Conservation (phyloP, 2,329 filamentous ascomycete species). For the Lithohypha guttulata region DNA sequence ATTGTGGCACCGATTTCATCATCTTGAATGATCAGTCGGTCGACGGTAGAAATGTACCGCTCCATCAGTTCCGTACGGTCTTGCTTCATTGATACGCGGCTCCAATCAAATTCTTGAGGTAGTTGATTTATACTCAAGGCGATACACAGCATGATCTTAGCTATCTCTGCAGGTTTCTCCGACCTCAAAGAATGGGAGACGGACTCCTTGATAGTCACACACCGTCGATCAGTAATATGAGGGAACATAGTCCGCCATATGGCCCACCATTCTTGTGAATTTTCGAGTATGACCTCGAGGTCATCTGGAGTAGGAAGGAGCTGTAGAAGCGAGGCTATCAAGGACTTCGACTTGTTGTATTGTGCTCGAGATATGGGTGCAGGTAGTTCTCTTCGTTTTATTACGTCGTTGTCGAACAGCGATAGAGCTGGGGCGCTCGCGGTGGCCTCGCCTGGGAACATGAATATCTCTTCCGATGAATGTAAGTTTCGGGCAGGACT, state of each 20-base stretch:
- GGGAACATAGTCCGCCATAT: conserved; percentile 28
- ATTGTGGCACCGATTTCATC: conserved; percentile 42
- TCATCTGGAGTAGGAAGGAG: conserved; percentile 28
- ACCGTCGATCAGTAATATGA: conserved; percentile 23
- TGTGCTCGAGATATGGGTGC: conserved; percentile 21
- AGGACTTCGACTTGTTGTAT: conserved; percentile 22
- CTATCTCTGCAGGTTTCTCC: conserved; percentile 29
- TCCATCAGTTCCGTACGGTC: conserved; percentile 36
- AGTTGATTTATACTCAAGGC: conserved; percentile 35
- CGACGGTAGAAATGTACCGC: conserved; percentile 36
- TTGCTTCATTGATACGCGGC: conserved; percentile 28
- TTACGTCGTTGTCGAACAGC: conserved; percentile 30
- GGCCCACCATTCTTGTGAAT: conserved; percentile 25
- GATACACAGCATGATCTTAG: conserved; percentile 36
- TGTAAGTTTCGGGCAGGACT: conserved; percentile 13
- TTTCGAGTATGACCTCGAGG: conserved; percentile 25
- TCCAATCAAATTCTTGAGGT: conserved; percentile 30
- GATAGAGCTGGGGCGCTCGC: conserved; percentile 28
- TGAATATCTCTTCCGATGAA: conserved; percentile 14
- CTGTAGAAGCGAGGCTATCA: conserved; percentile 23
- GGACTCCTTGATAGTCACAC: conserved; percentile 25
- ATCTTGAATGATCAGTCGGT: conserved; percentile 38
- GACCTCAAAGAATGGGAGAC: conserved; percentile 29
- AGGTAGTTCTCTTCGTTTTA: conserved; percentile 25
- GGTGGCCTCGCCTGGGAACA: conserved; percentile 23